Percentiles rank a stretch among this genome's conserved stretches.
These are phyloP conservation scores for Blastobotrys buckinghamii DNA, from an alignment of 1,139 yeast species.

Conservation along the genomic window DNA sequence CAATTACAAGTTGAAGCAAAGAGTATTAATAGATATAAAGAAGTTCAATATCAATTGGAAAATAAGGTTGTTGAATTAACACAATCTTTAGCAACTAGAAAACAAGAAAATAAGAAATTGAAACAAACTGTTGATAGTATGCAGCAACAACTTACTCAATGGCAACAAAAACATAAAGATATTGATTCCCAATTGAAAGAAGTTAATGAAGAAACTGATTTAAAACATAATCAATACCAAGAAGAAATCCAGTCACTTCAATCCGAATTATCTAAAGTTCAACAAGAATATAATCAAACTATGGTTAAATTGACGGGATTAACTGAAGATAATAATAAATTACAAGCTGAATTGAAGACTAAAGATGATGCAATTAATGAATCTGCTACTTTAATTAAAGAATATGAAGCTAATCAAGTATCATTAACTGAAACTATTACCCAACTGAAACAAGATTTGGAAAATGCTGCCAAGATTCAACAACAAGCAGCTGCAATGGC, in stretches of 20 bases:
- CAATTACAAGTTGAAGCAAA: slow-evolving; percentile 76
- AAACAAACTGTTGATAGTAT: slow-evolving; percentile 53
- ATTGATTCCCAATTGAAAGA: slow-evolving; percentile 26
- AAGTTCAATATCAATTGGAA: slow-evolving; percentile 87
- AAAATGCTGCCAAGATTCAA: slow-evolving; percentile 37
- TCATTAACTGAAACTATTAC: slow-evolving; percentile 58
- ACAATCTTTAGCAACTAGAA: slow-evolving; percentile 70
- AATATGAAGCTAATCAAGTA: slow-evolving; percentile 27
- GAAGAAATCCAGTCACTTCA: slow-evolving; percentile 44
- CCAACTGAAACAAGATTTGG: slow-evolving; percentile 61
- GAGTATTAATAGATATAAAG: slow-evolving; percentile 82
- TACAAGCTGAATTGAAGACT: slow-evolving; percentile 50
- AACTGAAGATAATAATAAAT: slow-evolving; percentile 55
- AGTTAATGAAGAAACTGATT: slow-evolving; percentile 47
- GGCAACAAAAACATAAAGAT: slow-evolving; percentile 32
- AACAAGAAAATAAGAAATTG: slow-evolving; percentile 73
- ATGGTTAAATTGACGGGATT: slow-evolving; percentile 58
- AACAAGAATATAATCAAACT: slow-evolving; percentile 57
- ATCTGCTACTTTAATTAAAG: slow-evolving; percentile 27
- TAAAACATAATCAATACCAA: slow-evolving; percentile 49
- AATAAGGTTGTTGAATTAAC: slow-evolving; percentile 94
- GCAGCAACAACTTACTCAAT: slow-evolving; percentile 33
- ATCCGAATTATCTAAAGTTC: slow-evolving; percentile 43
- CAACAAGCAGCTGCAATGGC: slow-evolving; percentile 28
- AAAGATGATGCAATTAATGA: slow-evolving; percentile 52